Percentiles rank a stretch among this genome's conserved stretches.
These are phyloP conservation scores for Blastobotrys elegans DNA, from an alignment of 1,139 yeast genomes.

Conservation along the genomic window DNA sequence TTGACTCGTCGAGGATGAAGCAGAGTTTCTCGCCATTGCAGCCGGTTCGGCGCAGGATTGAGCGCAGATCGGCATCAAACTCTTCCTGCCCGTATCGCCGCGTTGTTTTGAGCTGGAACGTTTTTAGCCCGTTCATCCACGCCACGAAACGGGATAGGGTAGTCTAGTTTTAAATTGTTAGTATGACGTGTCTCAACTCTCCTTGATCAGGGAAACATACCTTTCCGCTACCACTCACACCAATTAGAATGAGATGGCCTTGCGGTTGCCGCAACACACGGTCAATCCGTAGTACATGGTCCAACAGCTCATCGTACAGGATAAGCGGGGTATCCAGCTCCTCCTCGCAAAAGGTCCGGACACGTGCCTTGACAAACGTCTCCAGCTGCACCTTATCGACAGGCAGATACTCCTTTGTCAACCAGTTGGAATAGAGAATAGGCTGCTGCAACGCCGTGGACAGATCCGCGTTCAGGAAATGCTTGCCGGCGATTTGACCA, in stretches of 20 bases:
- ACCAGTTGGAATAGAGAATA: constrained; percentile 68
- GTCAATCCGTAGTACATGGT: constrained; percentile 73
- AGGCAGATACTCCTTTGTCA: constrained; percentile 56
- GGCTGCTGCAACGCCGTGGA: constrained; percentile 43
- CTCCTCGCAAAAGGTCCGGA: constrained; percentile 65
- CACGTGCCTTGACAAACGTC: constrained; percentile 56
- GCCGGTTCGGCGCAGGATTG: constrained; percentile 47
- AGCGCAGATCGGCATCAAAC: constrained; percentile 62
- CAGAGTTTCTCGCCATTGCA: constrained; percentile 60
- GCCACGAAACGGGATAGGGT: constrained; percentile 77
- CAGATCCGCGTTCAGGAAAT: constrained; percentile 48
- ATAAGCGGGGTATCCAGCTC: constrained; percentile 60
- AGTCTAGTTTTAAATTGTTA: constrained; percentile 31
- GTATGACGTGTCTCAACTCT: neutral
- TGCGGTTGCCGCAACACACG: constrained; percentile 80
- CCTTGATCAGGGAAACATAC: constrained; percentile 14
- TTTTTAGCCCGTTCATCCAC: constrained; percentile 80
- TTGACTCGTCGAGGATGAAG: constrained; percentile 75
- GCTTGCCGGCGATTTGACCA: constrained; percentile 33
- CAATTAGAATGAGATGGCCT: constrained; percentile 88
- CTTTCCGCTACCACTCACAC: constrained; percentile 80
- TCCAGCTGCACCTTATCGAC: constrained; percentile 48
- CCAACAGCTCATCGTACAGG: constrained; percentile 66
- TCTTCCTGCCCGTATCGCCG: constrained; percentile 52
- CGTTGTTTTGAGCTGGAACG: constrained; percentile 55